Base-by-base conservation (phyloP, 2,329 filamentous ascomycete genomes). In the Myotisia sp. region DNA sequence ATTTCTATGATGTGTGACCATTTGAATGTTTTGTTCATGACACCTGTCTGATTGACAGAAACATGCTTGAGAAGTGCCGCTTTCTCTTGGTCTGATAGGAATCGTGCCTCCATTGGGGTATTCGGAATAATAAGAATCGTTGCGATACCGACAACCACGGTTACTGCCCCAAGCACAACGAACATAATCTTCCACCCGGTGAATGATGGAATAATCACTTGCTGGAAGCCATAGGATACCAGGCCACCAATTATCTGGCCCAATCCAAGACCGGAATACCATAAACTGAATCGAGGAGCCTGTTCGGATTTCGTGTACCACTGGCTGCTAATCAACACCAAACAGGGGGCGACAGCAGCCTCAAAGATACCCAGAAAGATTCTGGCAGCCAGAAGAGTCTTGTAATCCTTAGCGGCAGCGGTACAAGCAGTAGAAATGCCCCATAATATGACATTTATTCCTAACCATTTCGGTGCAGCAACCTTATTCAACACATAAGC, bases 401-500 rank as follows among this genome's bases (percentile, higher is more conserved):
- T 29, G 51, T 51, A 36, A 26, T 36, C 22, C 67, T 58, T 3
- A 64, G 44, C 6, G 64, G 65, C 65, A 64, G 70, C 9, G 63
- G 46, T 3, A 51, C 47, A 1, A 2, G 65, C 65, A 1, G 67
- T 70, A 2, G 67, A 61, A 5, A 73, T 52, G 2, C 71, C 72
- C 71, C 72, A 77, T 36, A 68, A 55, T 4, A 65, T 51, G 24
- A 76, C 67, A 40, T 76, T 76, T 33, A 59, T 44, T 6, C 65
- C 73, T 2, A 79, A 60, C 52, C 70, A 75, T 47, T 76, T 77
- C 6, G 65, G 68, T 1, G 70, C 65, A 5, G 74, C 73, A 5
- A 76, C 58, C 28, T 63, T 63, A 38, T 79, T 73, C 10, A 79
- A 63, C 13, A 77, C 61, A 41, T 67, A 68, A 38, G 64, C 67